Evolutionary conservation across 108 stramenopile genomes (phyloP), one percentile per base, ranked within the genome.

Genomic region (Seminavis robusta): DNA sequence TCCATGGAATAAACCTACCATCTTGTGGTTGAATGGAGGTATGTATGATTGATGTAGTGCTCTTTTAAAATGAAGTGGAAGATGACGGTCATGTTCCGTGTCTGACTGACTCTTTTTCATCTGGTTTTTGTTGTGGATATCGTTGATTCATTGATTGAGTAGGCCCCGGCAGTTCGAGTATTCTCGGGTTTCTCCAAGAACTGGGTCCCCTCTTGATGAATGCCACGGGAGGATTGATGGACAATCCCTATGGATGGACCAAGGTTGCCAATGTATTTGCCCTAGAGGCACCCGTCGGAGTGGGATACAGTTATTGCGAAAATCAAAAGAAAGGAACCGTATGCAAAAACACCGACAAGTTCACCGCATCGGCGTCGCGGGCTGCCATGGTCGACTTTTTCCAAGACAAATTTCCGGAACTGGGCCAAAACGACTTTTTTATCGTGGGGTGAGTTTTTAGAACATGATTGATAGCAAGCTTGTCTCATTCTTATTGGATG

Each of bases 271-370:
- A 87, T 47, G 51, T 84, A 30, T 19, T 94, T 10, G 84, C 70
- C 36, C 42, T 94, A 26, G 94, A 94, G 59, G 61, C 83, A 8
- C 89, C 94, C 25, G 74, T 85, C 32, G 94, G 94, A 17, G 94
- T 94, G 8, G 94, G 94, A n/a, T 92, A 84, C 63, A 62, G 57
- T 4, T 93, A 93, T 55, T 83, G 73, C 34, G 37, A 63, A 11
- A 60, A 47, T 41, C 74, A 74, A 47, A 44, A 55, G 40, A 33
- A 64, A 11, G 71, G 69, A 0, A 40, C 68, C 17, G 63, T 59
- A 1, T 90, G 88, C 59, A 32, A 67, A 27, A 87, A 79, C 49
- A 75, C 84, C 34, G 93, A 94, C 68, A 75, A 78, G 24, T 76
- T 59, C 64, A 90, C 88, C 0, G 93, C 93, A 7, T 42, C 34